These are phyloP conservation scores for Sporothrix sp. DNA, from an alignment of 2,329 filamentous ascomycete species.

Conservation along the genomic window DNA sequence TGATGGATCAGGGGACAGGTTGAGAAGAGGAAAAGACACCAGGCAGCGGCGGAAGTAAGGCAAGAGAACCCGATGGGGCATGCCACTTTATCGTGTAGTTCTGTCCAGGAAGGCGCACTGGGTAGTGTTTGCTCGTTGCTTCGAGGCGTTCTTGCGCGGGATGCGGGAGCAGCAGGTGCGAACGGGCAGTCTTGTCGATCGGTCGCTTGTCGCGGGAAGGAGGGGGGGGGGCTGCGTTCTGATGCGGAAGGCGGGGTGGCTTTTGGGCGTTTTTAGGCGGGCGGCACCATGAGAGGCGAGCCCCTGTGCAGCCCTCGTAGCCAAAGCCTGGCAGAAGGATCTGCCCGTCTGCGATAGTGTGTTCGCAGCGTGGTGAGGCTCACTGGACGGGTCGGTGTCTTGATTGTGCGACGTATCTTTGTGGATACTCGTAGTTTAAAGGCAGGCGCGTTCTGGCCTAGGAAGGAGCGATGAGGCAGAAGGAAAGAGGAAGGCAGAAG, in stretches of 20 bases:
- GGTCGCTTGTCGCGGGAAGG: too few species aligned
- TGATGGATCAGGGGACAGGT: neutral
- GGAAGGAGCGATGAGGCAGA: neutral
- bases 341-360: too few species aligned
- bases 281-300: neutral
- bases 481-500: neutral
- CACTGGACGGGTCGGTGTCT: neutral
- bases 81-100: neutral
- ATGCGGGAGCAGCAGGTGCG: neutral
- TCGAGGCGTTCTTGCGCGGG: neutral
- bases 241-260: conserved; percentile 6
- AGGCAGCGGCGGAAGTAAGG: neutral
- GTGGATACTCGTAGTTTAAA: neutral
- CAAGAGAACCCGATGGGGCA: neutral
- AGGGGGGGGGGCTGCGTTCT: neutral
- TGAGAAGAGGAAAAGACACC: neutral
- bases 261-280: conserved; percentile 7
- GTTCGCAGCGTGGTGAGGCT: neutral
- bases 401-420: neutral
- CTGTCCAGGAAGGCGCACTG: too few species aligned
- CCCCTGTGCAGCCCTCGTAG: too few species aligned
- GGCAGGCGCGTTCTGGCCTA: neutral
- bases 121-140: neutral
- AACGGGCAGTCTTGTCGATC: conserved; percentile 4
- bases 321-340: neutral